Evolutionary conservation across 331 rosid species (phyloP), one percentile per base, ranked within the genome.

Genomic region (Acacia concinna): DNA sequence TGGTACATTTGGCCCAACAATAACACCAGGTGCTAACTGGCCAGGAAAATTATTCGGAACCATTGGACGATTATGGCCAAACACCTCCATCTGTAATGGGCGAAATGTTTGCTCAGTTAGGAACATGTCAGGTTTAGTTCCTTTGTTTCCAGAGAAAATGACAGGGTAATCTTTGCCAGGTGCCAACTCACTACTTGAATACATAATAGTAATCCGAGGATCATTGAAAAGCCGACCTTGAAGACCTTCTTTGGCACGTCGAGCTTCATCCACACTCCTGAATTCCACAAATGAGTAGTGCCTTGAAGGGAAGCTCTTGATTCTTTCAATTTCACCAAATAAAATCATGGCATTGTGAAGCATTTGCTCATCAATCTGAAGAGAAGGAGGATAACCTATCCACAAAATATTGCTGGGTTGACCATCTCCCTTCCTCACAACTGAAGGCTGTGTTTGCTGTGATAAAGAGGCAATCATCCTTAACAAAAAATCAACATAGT

Each of bases 311-410:
- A 89, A 90, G 84, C 93, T 93, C 85, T 84, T 90, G 72, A 93
- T 90, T 74, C 87, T 91, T 86, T 91, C 93, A 23, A 93, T 93
- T 88, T 93, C 97, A 64, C 98, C 98, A 81, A 89, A 93, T 78
- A 90, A 85, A 81, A 93, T 93, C 95, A 93, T 87, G 30, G 98
- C 95, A 86, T 91, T 91, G 82, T 91, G 97, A 66, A 93, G 94
- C 98, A 90, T 91, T 76, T 88, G 97, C 75, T 93, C 98, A 38
- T 93, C 97, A 79, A 93, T 89, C 85, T 84, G 97, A 79, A 91
- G 81, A 75, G 91, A 78, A 66, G 97, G 94, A 76, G 97, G 98
- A 73, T 89, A 93, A 38, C 97, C 92, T 83, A 93, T 74, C 97
- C 93, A 91, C 84, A 93, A 85, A 80, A 89, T 82, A 0, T 88